These are phyloP conservation scores for Diaporthe ampelina DNA, from an alignment of 2,329 filamentous ascomycete species.

Conservation along the genomic window DNA sequence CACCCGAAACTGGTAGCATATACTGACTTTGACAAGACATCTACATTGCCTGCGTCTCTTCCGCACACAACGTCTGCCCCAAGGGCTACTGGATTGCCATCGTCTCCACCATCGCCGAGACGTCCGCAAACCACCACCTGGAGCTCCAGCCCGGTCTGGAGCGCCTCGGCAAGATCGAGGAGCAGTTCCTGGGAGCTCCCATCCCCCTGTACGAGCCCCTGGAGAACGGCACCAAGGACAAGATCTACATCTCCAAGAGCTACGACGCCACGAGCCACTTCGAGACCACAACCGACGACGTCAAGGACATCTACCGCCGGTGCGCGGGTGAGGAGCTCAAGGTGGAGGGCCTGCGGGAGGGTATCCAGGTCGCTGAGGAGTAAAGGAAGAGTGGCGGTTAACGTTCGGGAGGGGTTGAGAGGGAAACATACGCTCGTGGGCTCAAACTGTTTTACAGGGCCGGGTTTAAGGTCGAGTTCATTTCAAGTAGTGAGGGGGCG, in stretches of 20 bases:
- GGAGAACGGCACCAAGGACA: slow-evolving; percentile 85
- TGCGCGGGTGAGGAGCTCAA: slow-evolving; percentile 87
- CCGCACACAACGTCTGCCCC: slow-evolving; percentile 97
- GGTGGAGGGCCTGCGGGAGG: slow-evolving; percentile 88
- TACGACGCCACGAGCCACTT: slow-evolving; percentile 99
- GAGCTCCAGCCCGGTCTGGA: slow-evolving; percentile 95
- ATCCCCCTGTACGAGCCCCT: slow-evolving; percentile 95
- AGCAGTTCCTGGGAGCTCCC: slow-evolving; percentile 94
- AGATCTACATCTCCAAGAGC: slow-evolving; percentile 98
- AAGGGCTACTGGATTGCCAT: slow-evolving; percentile 99
- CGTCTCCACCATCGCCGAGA: slow-evolving; percentile 96
- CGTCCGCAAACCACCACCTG: slow-evolving; percentile 91
- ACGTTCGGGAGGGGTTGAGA: background rate
- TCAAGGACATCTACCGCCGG: slow-evolving; percentile 91
- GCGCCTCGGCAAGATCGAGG: slow-evolving; percentile 91
- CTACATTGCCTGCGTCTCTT: slow-evolving; percentile 96
- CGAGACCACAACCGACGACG: slow-evolving; percentile 91
- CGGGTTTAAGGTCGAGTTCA: slow-evolving; percentile 19
- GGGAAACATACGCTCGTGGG: background rate
- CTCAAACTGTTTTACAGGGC: slow-evolving; percentile 23
- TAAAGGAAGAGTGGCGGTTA: slow-evolving; percentile 51
- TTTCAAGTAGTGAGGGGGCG: slow-evolving; percentile 15
- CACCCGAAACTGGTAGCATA: background rate
- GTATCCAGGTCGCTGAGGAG: slow-evolving; percentile 79
- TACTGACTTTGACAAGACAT: slow-evolving; percentile 73